Percentiles rank a stretch among this genome's conserved stretches.
phyloP scores from a whole-genome alignment of 495 filamentous ascomycete species.

The Neurospora sp. region DNA sequence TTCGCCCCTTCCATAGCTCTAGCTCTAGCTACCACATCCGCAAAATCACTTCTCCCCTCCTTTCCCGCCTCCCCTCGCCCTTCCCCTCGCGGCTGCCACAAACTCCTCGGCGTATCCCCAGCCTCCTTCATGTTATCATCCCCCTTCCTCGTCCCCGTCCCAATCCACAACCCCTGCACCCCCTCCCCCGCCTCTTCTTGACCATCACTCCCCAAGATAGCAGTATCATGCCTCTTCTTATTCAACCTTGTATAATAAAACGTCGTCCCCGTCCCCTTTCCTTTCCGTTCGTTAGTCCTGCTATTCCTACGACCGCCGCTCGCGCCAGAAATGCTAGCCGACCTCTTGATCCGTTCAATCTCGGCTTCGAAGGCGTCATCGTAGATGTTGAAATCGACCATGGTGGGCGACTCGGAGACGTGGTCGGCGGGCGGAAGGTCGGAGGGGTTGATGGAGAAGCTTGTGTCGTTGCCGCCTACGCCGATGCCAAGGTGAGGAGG shows the following conservation, averaged over 20 bases:
- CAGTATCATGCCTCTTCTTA: background rate
- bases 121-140: background rate
- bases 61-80: background rate
- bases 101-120: background rate
- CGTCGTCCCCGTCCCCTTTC: background rate
- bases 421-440: constrained; percentile 25
- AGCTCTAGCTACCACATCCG: constrained; percentile 8
- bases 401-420: constrained; percentile 74
- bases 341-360: constrained; percentile 55
- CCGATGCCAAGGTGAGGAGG: constrained; percentile 68
- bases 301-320: background rate
- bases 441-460: constrained; percentile 10
- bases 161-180: background rate
- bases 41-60: constrained; percentile 4
- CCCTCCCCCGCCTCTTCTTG: background rate
- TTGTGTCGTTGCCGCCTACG: constrained; percentile 37
- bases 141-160: background rate
- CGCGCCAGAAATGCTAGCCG: constrained; percentile 4
- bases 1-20: constrained; percentile 6
- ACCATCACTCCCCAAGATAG: background rate
- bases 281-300: background rate
- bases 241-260: constrained; percentile 8
- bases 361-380: constrained; percentile 77
- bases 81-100: background rate
- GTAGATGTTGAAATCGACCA: constrained; percentile 76